Percentiles rank a stretch among this genome's conserved stretches.
Evolutionary conservation across 768 basidiomycete species (phyloP).

Genomic region (Amanita rubescens): DNA sequence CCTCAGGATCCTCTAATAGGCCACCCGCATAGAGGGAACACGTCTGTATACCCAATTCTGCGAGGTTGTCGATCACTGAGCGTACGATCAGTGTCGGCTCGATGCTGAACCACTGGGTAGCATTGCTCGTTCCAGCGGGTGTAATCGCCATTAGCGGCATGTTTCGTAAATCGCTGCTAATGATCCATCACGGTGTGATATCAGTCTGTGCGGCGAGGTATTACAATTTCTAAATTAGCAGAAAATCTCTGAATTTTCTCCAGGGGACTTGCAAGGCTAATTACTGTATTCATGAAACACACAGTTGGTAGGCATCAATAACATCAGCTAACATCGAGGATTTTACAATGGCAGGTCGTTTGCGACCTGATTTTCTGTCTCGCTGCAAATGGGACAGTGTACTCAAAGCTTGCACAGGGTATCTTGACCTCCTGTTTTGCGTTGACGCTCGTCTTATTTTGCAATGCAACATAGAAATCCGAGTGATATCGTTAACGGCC

Average conservation of each 20-base stretch:
- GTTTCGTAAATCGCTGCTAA: slow-evolving; percentile 36
- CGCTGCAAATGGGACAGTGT: slow-evolving; percentile 55
- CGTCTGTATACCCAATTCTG: slow-evolving; percentile 24
- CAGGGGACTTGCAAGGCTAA: slow-evolving; percentile 39
- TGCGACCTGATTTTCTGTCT: slow-evolving; percentile 61
- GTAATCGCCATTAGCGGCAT: slow-evolving; percentile 30
- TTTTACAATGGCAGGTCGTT: slow-evolving; percentile 27
- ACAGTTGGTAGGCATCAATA: slow-evolving; percentile 38
- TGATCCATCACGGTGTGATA: slow-evolving; percentile 53
- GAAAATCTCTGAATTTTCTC: slow-evolving; percentile 3
- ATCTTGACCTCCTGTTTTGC: slow-evolving; percentile 1
- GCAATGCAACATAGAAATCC: slow-evolving; percentile 23
- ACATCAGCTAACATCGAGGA: background rate
- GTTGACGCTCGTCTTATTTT: slow-evolving; percentile 4
- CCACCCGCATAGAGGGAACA: slow-evolving; percentile 41
- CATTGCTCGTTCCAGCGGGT: slow-evolving; percentile 38
- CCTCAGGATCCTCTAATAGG: slow-evolving; percentile 45
- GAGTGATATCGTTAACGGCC: slow-evolving; percentile 36
- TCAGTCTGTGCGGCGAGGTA: slow-evolving; percentile 38
- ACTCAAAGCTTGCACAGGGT: slow-evolving; percentile 50
- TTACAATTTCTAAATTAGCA: background rate
- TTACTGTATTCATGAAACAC: slow-evolving; percentile 49
- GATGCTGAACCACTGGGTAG: slow-evolving; percentile 35
- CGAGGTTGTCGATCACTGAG: background rate
- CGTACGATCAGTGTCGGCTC: slow-evolving; percentile 36